A percentile compares a stretch with the other conserved stretches of the same genome.
Conservation (phyloP, 148 eudicot genomes). For the Dianthus caryophyllus region DNA sequence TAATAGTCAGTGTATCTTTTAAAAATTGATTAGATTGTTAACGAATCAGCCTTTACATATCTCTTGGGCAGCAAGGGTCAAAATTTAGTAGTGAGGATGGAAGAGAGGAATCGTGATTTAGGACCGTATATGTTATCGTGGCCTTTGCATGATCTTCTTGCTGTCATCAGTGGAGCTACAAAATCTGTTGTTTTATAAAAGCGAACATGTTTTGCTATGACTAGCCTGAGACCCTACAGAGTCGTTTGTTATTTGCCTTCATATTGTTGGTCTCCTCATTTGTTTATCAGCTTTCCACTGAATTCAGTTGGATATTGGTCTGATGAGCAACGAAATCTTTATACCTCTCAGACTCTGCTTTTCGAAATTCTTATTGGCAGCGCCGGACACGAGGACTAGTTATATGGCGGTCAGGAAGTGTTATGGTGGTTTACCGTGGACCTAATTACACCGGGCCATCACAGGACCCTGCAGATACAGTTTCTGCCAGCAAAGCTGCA, state of each 20-base stretch:
- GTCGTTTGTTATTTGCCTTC: too few species aligned
- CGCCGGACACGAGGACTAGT: conserved; percentile 91
- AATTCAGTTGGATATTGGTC: background rate
- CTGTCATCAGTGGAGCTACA: background rate
- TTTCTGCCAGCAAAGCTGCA: conserved; percentile 19
- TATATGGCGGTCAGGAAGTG: conserved; percentile 95
- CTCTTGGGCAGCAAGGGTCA: background rate
- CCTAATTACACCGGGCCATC: conserved; percentile 69
- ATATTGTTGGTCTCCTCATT: background rate
- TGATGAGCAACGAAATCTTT: background rate
- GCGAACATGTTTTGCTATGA: background rate
- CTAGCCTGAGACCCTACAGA: too few species aligned
- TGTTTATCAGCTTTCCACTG: background rate
- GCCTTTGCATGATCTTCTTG: background rate
- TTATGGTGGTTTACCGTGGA: conserved; percentile 95
- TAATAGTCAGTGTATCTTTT: background rate
- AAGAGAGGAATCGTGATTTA: background rate
- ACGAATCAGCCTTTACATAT: background rate
- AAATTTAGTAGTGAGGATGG: background rate
- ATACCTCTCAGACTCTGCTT: background rate
- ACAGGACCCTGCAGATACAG: conserved; percentile 46
- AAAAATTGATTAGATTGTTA: background rate
- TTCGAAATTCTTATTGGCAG: conserved; percentile 39
- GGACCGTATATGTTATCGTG: background rate
- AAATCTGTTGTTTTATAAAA: background rate